These are phyloP conservation scores for Quercus tomentella DNA, from an alignment of 331 rosid species.

Conservation along the genomic window DNA sequence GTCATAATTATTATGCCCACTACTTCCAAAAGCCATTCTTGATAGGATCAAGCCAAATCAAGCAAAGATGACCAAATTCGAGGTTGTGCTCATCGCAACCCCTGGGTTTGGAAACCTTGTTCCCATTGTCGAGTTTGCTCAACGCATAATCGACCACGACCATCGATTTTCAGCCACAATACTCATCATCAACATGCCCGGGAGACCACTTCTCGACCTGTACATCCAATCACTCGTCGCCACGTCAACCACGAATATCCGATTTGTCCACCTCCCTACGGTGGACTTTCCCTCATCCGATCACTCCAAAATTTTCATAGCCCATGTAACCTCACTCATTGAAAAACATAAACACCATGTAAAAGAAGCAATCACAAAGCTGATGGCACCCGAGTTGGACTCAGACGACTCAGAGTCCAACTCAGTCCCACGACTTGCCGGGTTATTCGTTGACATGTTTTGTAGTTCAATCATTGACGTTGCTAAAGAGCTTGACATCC, in stretches of 20 bases:
- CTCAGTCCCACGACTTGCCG: neutral
- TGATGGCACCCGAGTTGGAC: neutral
- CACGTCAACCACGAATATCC: conserved; percentile 1
- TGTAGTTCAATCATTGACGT: conserved; percentile 22
- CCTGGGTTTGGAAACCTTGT: conserved; percentile 25
- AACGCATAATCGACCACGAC: conserved; percentile 14
- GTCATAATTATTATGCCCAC: too few relatives aligned
- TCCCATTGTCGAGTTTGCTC: conserved; percentile 29
- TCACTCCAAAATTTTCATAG: conserved; percentile 3
- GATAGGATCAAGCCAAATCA: neutral
- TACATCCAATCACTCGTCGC: conserved; percentile 21
- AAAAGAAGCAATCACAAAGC: neutral
- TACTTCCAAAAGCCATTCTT: neutral
- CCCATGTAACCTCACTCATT: conserved; percentile 3
- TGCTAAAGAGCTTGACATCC: conserved; percentile 18
- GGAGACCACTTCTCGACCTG: conserved; percentile 16
- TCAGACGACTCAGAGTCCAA: neutral
- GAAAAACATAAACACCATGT: conserved; percentile 8
- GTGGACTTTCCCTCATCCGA: neutral
- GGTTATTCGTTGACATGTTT: conserved; percentile 25
- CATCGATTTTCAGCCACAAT: conserved; percentile 20
- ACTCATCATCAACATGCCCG: conserved; percentile 29
- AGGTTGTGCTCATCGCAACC: conserved; percentile 26
- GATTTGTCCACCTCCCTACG: neutral
- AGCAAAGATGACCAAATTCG: neutral